Percentiles rank a stretch among this genome's conserved stretches.
Conservation (phyloP, 148 eudicot species). For the Camellia japonica region DNA sequence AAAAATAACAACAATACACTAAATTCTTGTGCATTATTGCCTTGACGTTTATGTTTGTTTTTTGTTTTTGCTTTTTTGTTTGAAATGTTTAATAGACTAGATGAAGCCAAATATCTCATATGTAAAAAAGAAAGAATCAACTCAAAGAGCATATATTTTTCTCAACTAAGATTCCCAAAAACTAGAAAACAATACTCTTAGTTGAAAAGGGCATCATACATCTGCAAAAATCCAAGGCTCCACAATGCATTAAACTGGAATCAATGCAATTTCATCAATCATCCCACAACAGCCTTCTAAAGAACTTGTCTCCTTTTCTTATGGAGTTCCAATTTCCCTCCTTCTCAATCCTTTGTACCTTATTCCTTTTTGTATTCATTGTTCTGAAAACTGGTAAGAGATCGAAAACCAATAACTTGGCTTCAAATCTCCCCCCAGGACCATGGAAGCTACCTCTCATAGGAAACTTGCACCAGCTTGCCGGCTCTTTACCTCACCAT, state of each 20-base stretch:
- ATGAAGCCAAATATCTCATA: too few species aligned
- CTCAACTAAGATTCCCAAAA: too few species aligned
- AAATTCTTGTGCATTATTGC: too few species aligned
- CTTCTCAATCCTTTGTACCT: not conserved
- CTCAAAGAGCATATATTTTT: too few species aligned
- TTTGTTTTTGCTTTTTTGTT: too few species aligned
- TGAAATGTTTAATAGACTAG: too few species aligned
- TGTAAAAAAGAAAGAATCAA: too few species aligned
- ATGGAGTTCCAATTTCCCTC: not conserved
- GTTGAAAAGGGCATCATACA: not conserved
- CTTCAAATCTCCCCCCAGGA: not conserved
- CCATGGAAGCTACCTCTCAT: conserved; percentile 11
- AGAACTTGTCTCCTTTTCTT: not conserved
- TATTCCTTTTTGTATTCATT: not conserved
- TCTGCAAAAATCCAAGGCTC: not conserved
- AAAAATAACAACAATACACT: too few species aligned
- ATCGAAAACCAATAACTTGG: not conserved
- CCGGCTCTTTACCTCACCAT: conserved; percentile 27
- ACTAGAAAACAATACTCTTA: not conserved
- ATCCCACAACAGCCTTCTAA: not conserved
- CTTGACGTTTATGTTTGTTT: too few species aligned
- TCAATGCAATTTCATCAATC: not conserved
- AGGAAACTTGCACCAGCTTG: conserved; percentile 24
- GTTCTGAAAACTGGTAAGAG: not conserved
- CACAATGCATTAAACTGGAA: not conserved